A percentile compares a stretch with the other conserved stretches of the same genome.
Evolutionary conservation across 805 yeast species (phyloP).

Genomic region (Kodamaea fukazawae): DNA sequence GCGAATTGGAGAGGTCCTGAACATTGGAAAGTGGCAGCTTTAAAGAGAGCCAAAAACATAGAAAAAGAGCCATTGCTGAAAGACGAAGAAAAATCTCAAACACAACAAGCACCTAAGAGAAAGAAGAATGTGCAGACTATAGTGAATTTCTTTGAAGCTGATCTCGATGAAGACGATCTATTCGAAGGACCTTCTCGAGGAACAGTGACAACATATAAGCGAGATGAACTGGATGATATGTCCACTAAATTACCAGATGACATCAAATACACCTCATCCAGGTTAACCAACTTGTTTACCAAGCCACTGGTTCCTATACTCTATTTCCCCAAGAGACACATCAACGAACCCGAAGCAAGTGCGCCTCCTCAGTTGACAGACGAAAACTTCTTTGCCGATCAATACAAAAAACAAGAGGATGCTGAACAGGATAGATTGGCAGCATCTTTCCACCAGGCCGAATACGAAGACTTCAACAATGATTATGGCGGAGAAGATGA

Average conservation of each 20-base stretch:
- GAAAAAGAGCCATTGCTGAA: slow-evolving; percentile 9
- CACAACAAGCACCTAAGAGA: slow-evolving; percentile 11
- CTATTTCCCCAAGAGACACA: slow-evolving; percentile 14
- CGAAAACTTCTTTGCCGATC: slow-evolving; percentile 71
- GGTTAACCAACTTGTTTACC: slow-evolving; percentile 62
- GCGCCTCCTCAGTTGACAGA: slow-evolving; percentile 46
- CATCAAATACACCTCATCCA: slow-evolving; percentile 64
- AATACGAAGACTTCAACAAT: slow-evolving; percentile 38
- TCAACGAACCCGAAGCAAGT: slow-evolving; percentile 13
- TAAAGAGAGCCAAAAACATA: slow-evolving; percentile 43
- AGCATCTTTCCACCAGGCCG: slow-evolving; percentile 39
- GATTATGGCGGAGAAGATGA: slow-evolving; percentile 34
- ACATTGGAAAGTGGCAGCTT: slow-evolving; percentile 79
- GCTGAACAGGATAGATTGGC: slow-evolving; percentile 35
- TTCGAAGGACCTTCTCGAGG: slow-evolving; percentile 32
- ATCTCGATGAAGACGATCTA: slow-evolving; percentile 30
- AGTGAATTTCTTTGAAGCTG: slow-evolving; percentile 34
- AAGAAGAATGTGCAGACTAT: slow-evolving; percentile 23
- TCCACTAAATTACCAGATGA: slow-evolving; percentile 68
- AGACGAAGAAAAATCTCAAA: slow-evolving; percentile 2
- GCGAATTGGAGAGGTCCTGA: slow-evolving; percentile 87
- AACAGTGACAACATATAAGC: slow-evolving; percentile 20
- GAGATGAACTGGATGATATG: slow-evolving; percentile 29
- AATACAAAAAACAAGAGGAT: slow-evolving; percentile 45
- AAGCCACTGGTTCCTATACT: slow-evolving; percentile 55